A percentile compares a stretch with the other conserved stretches of the same genome.
Conservation (phyloP, 2,329 filamentous ascomycete genomes). For the Knufia petricola region DNA sequence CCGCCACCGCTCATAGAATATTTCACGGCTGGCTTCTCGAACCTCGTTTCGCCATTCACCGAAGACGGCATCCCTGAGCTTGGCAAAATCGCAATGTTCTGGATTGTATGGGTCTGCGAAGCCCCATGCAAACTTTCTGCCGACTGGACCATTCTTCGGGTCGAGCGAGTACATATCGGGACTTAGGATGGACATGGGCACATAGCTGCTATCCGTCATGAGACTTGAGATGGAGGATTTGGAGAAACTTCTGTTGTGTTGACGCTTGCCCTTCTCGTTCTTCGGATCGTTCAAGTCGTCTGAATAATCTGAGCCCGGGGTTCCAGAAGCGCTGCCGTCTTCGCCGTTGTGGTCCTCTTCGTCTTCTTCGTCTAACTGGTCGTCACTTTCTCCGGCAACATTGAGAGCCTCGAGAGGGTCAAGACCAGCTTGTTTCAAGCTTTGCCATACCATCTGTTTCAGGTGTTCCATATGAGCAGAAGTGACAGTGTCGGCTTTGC, state of each 20-base stretch:
- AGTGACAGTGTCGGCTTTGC: conserved; percentile 96
- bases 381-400: conserved; percentile 67
- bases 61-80: conserved; percentile 85
- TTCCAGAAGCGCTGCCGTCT: conserved; percentile 18
- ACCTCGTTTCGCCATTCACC: conserved; percentile 86
- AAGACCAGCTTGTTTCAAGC: conserved; percentile 72
- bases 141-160: conserved; percentile 44
- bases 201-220: conserved; percentile 36
- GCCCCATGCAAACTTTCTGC: conserved; percentile 90
- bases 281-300: conserved; percentile 11
- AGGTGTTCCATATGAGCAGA: conserved; percentile 84
- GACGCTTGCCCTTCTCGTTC: conserved; percentile 13
- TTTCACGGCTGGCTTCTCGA: conserved; percentile 77
- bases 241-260: conserved; percentile 27
- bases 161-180: conserved; percentile 73
- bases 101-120: conserved; percentile 89
- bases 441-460: conserved; percentile 83
- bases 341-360: conserved; percentile 31
- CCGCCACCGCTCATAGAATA: conserved; percentile 95
- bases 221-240: conserved; percentile 25
- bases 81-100: conserved; percentile 86
- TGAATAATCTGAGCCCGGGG: conserved; percentile 20
- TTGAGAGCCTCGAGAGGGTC: conserved; percentile 82
- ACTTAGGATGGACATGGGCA: conserved; percentile 87
- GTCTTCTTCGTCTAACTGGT: conserved; percentile 48